Evolutionary conservation across 192 early-diverging fungal genomes (phyloP), one percentile per base, ranked within the genome.

Genomic region (Bifiguratus adelaidae): DNA sequence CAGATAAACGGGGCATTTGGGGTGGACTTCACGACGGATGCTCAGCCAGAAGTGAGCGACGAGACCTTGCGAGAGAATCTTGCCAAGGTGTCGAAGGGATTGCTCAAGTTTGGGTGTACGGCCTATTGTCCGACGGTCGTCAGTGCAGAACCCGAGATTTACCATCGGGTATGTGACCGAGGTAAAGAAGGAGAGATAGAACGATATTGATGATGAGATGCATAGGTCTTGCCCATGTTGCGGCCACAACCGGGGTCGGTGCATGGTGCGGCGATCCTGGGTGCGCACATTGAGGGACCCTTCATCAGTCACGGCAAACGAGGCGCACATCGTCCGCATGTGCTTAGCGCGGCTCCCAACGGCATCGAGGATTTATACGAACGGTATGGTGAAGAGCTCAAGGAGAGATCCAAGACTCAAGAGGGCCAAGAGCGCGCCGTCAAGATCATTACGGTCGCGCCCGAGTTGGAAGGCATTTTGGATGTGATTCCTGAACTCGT

Each of bases 1-100:
- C 85, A 87, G 56, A 74, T 87, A 48, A 87, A 87, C 46, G 85
- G 85, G 37, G 81, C 76, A 0, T 88, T 82, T 53, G 82, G 85
- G 2, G 71, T 80, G 34, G 85, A 88, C 57, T 88, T 88, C 65
- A 63, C 76, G 25, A 38, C 35, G 4, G 36, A 51, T 30, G 38
- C 12, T 19, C n/a, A 40, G 4, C 65, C 70, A 3, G 52, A 54
- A 7, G 71, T 74, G 35, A 65, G 67, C 43, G 59, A 61, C 12
- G 77, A 76, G 12, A 64, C 68, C n/a, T 76, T 81, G 30, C 74
- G 70, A 41, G 68, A 76, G 34, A 72, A 73, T n/a, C 58, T 81
- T 2, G 56, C 65, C 50, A 77, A 75, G 40, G 68, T 88, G 28
- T 73, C 83, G 48, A 78, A 67, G 30, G 80, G 80, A 0, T 52